Evolutionary conservation across 176 grass and related monocot genomes (phyloP).

Genomic region (Elymus sibiricus): DNA sequence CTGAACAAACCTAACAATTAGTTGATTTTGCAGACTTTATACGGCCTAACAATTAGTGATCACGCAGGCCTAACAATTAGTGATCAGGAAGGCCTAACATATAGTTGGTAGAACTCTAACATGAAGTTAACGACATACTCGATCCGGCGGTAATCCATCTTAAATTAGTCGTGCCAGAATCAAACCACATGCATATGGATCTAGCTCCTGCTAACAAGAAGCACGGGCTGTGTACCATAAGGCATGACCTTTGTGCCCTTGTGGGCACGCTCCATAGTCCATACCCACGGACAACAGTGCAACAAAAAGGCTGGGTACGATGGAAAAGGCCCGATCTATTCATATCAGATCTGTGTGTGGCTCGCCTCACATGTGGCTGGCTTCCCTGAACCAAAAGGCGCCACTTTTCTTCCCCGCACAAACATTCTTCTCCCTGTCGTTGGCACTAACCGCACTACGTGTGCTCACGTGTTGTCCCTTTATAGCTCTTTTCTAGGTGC

Average conservation of each 20-base stretch:
- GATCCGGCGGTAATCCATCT: neutral
- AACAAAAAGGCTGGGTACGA: neutral
- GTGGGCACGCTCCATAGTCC: neutral
- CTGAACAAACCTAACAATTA: neutral
- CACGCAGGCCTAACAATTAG: neutral
- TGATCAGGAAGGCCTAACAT: neutral
- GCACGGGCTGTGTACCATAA: neutral
- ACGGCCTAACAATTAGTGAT: neutral
- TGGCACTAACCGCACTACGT: constrained; percentile 2
- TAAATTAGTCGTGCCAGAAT: neutral
- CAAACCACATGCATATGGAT: neutral
- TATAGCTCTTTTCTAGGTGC: neutral
- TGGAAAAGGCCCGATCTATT: constrained; percentile 24
- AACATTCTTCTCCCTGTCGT: constrained; percentile 29
- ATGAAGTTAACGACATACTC: neutral
- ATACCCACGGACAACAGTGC: neutral
- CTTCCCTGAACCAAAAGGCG: constrained; percentile 2
- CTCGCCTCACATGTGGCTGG: constrained; percentile 15
- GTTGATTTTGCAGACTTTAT: neutral
- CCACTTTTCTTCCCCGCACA: constrained; percentile 15
- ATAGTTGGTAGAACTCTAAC: neutral
- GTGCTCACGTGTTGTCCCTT: constrained; percentile 19
- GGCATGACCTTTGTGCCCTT: neutral
- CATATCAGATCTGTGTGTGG: neutral
- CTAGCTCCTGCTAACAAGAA: neutral